These are phyloP conservation scores for Stephanodiscus minutulus DNA, from an alignment of 108 stramenopile genomes.

Conservation along the genomic window DNA sequence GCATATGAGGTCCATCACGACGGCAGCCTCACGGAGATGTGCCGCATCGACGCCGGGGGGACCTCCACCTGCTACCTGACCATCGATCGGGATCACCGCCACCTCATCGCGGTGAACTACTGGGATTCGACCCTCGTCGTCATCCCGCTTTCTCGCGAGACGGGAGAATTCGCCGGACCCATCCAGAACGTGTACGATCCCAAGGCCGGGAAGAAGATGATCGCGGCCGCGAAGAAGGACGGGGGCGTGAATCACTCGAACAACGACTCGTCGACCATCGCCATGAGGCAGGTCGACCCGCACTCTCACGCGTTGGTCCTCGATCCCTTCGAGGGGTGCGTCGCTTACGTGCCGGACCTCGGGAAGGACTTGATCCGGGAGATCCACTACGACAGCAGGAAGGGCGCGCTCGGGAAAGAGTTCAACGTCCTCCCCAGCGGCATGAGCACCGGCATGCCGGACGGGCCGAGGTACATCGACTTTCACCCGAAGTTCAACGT, in stretches of 20 bases:
- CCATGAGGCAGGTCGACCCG: slow-evolving; percentile 90
- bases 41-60: slow-evolving; percentile 79
- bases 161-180: slow-evolving; percentile 71
- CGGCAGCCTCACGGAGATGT: slow-evolving; percentile 67
- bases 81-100: slow-evolving; percentile 71
- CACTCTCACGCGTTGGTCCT: slow-evolving; percentile 95
- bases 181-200: slow-evolving; percentile 44
- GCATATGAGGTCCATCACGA: slow-evolving; percentile 69
- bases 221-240: slow-evolving; percentile 59
- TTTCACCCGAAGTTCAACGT: slow-evolving; percentile 88
- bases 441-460: slow-evolving; percentile 78
- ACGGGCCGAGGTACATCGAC: slow-evolving; percentile 90
- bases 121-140: slow-evolving; percentile 91
- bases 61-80: slow-evolving; percentile 95
- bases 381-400: slow-evolving; percentile 66
- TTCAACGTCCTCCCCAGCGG: slow-evolving; percentile 79
- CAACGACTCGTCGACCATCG: slow-evolving; percentile 82
- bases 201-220: slow-evolving; percentile 61
- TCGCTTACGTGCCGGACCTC: slow-evolving; percentile 86
- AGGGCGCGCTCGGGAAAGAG: slow-evolving; percentile 64
- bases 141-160: slow-evolving; percentile 72
- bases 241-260: slow-evolving; percentile 86
- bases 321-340: slow-evolving; percentile 86
- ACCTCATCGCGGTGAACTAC: slow-evolving; percentile 92
- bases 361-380: slow-evolving; percentile 92